phyloP scores from a whole-genome alignment of 2,329 filamentous ascomycete species.

The Colletotrichum cereale region DNA sequence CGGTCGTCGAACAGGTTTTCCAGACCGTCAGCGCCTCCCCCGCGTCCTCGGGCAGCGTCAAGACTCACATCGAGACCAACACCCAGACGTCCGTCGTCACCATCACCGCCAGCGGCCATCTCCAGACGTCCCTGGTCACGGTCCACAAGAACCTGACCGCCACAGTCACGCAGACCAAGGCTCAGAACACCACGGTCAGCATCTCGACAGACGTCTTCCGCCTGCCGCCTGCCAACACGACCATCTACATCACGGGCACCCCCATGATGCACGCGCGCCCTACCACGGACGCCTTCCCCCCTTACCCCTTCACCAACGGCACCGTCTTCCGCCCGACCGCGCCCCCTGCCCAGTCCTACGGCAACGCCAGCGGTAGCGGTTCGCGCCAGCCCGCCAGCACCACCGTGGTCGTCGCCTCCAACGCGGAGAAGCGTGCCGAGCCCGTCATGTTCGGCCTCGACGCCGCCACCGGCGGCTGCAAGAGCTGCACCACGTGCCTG shows the following conservation, averaged over 20 bases:
- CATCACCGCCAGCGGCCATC: slow-evolving; percentile 40
- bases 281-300: slow-evolving; percentile 47
- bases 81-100: slow-evolving; percentile 10
- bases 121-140: slow-evolving; percentile 18
- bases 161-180: slow-evolving; percentile 47
- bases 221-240: slow-evolving; percentile 25
- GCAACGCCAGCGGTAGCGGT: neutral
- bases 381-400: slow-evolving; percentile 7
- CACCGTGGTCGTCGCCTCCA: slow-evolving; percentile 48
- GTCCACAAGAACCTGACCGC: slow-evolving; percentile 46
- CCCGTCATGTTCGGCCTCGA: slow-evolving; percentile 44
- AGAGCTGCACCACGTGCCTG: slow-evolving; percentile 48
- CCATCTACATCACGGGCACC: slow-evolving; percentile 44
- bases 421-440: slow-evolving; percentile 49
- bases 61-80: slow-evolving; percentile 8
- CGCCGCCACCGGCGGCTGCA: slow-evolving; percentile 46
- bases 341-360: slow-evolving; percentile 2
- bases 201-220: slow-evolving; percentile 15
- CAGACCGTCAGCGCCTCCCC: slow-evolving; percentile 21
- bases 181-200: slow-evolving; percentile 38
- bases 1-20: slow-evolving; percentile 20
- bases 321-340: slow-evolving; percentile 35
- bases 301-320: slow-evolving; percentile 42
- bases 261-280: slow-evolving; percentile 29
- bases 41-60: slow-evolving; percentile 7